These are phyloP conservation scores for Bassia scoparia DNA, from an alignment of 148 eudicot genomes.

Conservation along the genomic window DNA sequence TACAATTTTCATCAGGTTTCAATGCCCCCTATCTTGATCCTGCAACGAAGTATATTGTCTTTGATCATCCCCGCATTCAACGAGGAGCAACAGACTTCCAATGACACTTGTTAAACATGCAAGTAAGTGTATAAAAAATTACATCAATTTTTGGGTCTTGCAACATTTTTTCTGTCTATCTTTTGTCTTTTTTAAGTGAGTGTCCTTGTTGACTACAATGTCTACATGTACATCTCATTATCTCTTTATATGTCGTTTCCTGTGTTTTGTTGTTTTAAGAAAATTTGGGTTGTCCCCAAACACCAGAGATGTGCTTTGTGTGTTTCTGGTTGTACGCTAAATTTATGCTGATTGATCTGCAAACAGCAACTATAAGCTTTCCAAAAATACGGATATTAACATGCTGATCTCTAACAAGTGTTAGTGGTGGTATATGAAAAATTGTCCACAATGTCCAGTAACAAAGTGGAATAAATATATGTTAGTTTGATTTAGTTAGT, in stretches of 20 bases:
- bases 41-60: constrained; percentile 84
- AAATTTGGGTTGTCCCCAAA: background rate
- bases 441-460: too few species aligned
- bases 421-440: too few species aligned
- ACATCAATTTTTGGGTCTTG: background rate
- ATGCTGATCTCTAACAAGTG: too few species aligned
- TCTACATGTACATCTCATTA: background rate
- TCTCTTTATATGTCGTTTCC: too few species aligned
- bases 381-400: too few species aligned
- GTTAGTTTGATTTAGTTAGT: too few species aligned
- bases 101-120: constrained; percentile 76
- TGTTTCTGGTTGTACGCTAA: too few species aligned
- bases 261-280: background rate
- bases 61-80: constrained; percentile 91
- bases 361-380: too few species aligned
- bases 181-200: background rate
- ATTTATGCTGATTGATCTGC: too few species aligned
- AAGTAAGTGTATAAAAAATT: constrained; percentile 41
- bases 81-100: constrained; percentile 88
- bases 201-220: background rate
- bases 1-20: constrained; percentile 67
- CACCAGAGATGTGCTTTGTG: too few species aligned
- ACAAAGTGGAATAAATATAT: too few species aligned
- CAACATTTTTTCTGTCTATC: background rate
- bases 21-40: constrained; percentile 81